Conservation (phyloP, 2,329 filamentous ascomycete species). For the Fusarium veterinarium region DNA sequence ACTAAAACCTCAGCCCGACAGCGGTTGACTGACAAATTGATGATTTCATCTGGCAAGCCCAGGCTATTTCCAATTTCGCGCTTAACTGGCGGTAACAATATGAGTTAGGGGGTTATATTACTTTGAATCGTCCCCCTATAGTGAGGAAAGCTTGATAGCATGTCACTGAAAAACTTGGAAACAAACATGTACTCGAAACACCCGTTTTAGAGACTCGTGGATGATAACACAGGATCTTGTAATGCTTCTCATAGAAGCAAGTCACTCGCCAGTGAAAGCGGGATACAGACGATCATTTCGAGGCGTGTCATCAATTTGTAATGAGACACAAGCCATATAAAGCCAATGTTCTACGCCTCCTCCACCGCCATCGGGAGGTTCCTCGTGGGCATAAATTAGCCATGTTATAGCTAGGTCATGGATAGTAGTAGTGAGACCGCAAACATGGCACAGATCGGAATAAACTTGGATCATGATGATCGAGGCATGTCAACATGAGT, state of each 20-base stretch:
- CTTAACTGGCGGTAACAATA: slow-evolving; percentile 36
- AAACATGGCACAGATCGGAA: slow-evolving; percentile 15
- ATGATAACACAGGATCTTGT: background rate
- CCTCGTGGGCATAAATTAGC: slow-evolving; percentile 7
- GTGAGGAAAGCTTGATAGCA: slow-evolving; percentile 5
- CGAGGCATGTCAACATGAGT: slow-evolving; percentile 8
- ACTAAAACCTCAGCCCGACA: slow-evolving; percentile 31
- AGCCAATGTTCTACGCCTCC: slow-evolving; percentile 19
- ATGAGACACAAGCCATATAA: background rate
- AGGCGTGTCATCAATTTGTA: background rate
- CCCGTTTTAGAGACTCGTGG: slow-evolving; percentile 1
- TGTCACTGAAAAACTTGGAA: background rate
- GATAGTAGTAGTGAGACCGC: slow-evolving; percentile 17
- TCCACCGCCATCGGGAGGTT: slow-evolving; percentile 23
- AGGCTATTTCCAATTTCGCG: slow-evolving; percentile 26
- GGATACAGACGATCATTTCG: background rate
- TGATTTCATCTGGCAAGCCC: slow-evolving; percentile 31
- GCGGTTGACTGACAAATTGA: slow-evolving; percentile 26
- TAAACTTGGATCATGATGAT: slow-evolving; percentile 6
- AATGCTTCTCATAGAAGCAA: background rate
- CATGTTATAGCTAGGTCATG: background rate
- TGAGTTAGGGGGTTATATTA: slow-evolving; percentile 27
- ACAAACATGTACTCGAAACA: slow-evolving; percentile 4
- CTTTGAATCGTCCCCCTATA: slow-evolving; percentile 11
- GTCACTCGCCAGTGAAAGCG: background rate